Evolutionary conservation across 2,329 filamentous ascomycete genomes (phyloP), one percentile per base, ranked within the genome.

Genomic region (Neofusicoccum kwambonambiense): DNA sequence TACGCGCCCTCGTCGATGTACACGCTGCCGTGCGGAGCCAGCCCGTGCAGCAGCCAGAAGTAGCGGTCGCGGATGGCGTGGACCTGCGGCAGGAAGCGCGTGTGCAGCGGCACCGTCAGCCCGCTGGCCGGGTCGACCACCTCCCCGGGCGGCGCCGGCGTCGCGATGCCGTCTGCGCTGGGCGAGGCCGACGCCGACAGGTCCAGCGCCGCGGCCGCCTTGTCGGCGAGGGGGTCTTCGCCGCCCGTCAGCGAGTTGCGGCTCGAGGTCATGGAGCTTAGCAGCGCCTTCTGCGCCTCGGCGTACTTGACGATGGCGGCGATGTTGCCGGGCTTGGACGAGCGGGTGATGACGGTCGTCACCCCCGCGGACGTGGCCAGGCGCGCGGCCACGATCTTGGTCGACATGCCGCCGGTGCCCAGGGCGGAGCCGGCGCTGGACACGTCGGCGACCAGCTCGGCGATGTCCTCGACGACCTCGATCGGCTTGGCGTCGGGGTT

Each of bases 381-480:
- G 62, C 91, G 88, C 31, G 95, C 95, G 62, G 95, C 95, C 31
- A 96, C 89, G 70, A 99, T 97, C 81, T 99, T 99, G 65, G 95
- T 99, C 68, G 90, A 89, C 95, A 99, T 99, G 50, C 95, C 95
- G 19, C 95, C 95, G 1, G 95, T 99, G 22, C 95, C 95, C 15
- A 99, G 81, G 3, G 90, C 84, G 2, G 93, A 97, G 3, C 95
- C 95, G 22, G 92, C 91, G 35, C 90, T 92, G 2, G 93, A 97
- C 6, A 97, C 93, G 78, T 99, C 95, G 2, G 91, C 95, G 65
- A 90, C 87, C 19, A 99, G 83, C 4, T 88, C 84, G 0, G 87
- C 84, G 66, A 99, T 96, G 73, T 99, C 93, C 62, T 95, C 89
- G 1, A 99, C 93, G 0, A 97, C 90, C 73, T 96, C 90, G 66